Percentiles rank a stretch among this genome's conserved stretches.
These are phyloP conservation scores for Paraurostyla sp. DNA, from an alignment of 73 alveolate species.

Conservation along the genomic window DNA sequence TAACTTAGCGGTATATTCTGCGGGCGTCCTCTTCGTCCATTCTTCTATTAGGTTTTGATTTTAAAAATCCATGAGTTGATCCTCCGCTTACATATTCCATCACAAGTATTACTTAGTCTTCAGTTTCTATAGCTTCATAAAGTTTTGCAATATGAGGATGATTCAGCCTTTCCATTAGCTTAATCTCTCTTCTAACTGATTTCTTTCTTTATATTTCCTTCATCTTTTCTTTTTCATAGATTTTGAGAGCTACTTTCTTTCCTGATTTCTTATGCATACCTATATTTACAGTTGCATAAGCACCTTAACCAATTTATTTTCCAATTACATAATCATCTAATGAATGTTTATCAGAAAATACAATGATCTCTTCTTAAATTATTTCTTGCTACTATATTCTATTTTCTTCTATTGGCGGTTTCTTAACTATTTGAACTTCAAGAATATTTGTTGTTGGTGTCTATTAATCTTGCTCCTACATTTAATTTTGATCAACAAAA, in stretches of 20 bases:
- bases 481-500: neutral
- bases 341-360: conserved; percentile 58
- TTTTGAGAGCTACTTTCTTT: conserved; percentile 85
- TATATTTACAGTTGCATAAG: conserved; percentile 92
- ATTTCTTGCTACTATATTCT: neutral
- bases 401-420: neutral
- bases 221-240: conserved; percentile 90
- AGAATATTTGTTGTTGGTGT: neutral
- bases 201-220: conserved; percentile 88
- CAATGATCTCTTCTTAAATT: conserved; percentile 17
- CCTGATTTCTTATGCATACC: conserved; percentile 90
- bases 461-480: neutral
- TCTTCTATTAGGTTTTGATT: conserved; percentile 73
- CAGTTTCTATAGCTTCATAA: conserved; percentile 89
- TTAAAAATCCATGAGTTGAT: conserved; percentile 84
- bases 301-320: conserved; percentile 90
- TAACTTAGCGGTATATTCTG: conserved; percentile 82
- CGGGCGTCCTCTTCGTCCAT: conserved; percentile 90
- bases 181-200: conserved; percentile 92
- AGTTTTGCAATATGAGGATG: conserved; percentile 91
- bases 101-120: conserved; percentile 82
- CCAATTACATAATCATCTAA: conserved; percentile 88
- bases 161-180: conserved; percentile 81
- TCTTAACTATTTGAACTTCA: neutral
- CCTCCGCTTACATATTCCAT: conserved; percentile 95